Conservation (phyloP, 2,329 filamentous ascomycete genomes). For the Aspergillus transmontanensis region DNA sequence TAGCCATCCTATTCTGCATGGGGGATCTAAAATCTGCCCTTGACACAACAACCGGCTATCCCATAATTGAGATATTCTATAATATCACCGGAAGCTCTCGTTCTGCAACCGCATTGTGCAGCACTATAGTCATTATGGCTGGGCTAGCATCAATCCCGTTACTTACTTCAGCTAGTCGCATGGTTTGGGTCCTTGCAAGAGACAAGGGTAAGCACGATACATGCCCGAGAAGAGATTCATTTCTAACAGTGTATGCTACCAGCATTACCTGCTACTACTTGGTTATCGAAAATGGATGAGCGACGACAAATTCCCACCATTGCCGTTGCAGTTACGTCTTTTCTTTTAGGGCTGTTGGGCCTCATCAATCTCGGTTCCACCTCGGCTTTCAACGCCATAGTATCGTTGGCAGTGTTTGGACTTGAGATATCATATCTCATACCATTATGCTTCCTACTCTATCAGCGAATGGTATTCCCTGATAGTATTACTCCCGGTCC, state of each 20-base stretch:
- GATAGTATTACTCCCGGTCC: slow-evolving; percentile 1
- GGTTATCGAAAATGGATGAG: background rate
- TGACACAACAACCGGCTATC: slow-evolving; percentile 41
- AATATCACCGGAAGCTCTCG: slow-evolving; percentile 12
- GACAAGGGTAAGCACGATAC: too few species aligned
- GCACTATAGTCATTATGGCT: background rate
- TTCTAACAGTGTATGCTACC: background rate
- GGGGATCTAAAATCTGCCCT: slow-evolving; percentile 30
- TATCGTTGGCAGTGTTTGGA: slow-evolving; percentile 24
- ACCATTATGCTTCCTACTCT: slow-evolving; percentile 26
- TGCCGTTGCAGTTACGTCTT: slow-evolving; percentile 1
- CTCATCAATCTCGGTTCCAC: slow-evolving; percentile 22
- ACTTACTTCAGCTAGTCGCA: slow-evolving; percentile 6
- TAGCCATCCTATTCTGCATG: slow-evolving; percentile 26
- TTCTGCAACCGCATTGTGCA: background rate
- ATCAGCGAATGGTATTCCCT: slow-evolving; percentile 18
- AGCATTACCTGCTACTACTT: slow-evolving; percentile 1
- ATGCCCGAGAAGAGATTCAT: too few species aligned
- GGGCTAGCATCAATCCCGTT: slow-evolving; percentile 7
- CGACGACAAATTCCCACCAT: too few species aligned
- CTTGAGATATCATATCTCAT: slow-evolving; percentile 34
- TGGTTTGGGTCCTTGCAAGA: background rate
- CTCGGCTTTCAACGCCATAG: slow-evolving; percentile 29
- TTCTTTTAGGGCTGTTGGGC: slow-evolving; percentile 25
- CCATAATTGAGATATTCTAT: slow-evolving; percentile 47